Conservation (phyloP, 306 rosid species). For the Inga laurina region DNA sequence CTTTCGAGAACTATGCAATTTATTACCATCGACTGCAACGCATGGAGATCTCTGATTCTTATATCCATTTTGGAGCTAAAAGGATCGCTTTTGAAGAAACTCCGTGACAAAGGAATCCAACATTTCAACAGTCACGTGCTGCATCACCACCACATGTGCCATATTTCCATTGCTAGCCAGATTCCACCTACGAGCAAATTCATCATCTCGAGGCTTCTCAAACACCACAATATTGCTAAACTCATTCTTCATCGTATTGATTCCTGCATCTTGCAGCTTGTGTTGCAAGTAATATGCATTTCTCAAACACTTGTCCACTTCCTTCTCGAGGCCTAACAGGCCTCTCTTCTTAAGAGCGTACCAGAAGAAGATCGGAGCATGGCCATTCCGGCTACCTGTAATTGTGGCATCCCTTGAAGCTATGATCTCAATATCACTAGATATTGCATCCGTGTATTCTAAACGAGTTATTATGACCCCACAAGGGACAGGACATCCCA, state of each 20-base stretch:
- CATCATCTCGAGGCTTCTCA: not conserved
- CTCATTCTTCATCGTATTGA: not conserved
- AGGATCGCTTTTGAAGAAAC: not conserved
- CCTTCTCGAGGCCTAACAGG: conserved; percentile 59
- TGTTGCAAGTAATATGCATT: conserved; percentile 34
- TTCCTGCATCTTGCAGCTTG: not conserved
- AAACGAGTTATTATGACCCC: conserved; percentile 56
- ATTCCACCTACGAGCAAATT: not conserved
- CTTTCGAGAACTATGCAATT: too few species aligned
- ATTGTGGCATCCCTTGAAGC: conserved; percentile 40
- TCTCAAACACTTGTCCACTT: conserved; percentile 62
- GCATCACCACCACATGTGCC: not conserved
- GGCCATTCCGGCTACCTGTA: conserved; percentile 71
- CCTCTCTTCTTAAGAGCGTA: conserved; percentile 64
- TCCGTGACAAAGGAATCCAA: not conserved
- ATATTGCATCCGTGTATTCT: conserved; percentile 48
- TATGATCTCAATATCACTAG: conserved; percentile 55
- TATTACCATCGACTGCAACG: too few species aligned
- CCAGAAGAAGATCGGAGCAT: conserved; percentile 36
- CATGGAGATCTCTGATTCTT: too few species aligned
- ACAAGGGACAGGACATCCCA: conserved; percentile 41
- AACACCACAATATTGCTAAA: not conserved
- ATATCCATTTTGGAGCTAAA: not conserved
- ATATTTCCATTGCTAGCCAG: not conserved
- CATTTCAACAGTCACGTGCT: not conserved